Evolutionary conservation across 2,329 filamentous ascomycete species (phyloP).

Genomic region (Cladosporium sp.): DNA sequence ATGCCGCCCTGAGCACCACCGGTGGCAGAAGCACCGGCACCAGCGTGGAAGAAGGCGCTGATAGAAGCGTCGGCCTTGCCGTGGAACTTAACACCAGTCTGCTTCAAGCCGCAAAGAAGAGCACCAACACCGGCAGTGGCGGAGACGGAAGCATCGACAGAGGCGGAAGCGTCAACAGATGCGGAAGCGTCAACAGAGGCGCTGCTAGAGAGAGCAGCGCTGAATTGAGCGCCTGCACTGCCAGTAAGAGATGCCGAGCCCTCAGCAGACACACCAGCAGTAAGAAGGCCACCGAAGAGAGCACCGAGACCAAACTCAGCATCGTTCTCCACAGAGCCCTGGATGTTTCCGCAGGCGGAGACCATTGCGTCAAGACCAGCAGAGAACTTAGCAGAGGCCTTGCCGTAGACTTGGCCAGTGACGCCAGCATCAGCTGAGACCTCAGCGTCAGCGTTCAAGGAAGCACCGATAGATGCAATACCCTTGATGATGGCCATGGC

Average conservation of each 20-base stretch:
- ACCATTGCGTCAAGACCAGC: constrained; percentile 15
- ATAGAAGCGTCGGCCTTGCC: constrained; percentile 1
- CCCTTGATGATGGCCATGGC: constrained; percentile 11
- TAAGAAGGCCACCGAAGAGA: constrained; percentile 15
- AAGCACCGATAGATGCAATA: constrained; percentile 18
- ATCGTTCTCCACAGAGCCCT: constrained; percentile 4
- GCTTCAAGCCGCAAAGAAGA: constrained; percentile 14
- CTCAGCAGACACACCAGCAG: constrained; percentile 8
- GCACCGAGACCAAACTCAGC: constrained; percentile 17
- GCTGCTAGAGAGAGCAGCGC: neutral
- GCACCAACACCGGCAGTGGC: constrained; percentile 13
- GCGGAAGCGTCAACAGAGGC: neutral
- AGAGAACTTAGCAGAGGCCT: constrained; percentile 8
- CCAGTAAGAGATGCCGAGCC: constrained; percentile 1
- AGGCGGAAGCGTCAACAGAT: neutral
- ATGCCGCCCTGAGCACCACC: constrained; percentile 7
- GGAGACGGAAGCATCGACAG: neutral
- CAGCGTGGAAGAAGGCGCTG: constrained; percentile 12
- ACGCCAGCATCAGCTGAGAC: constrained; percentile 5
- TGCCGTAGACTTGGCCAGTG: constrained; percentile 1
- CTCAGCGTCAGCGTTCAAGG: constrained; percentile 7
- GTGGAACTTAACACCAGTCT: constrained; percentile 7
- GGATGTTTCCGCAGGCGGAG: constrained; percentile 10
- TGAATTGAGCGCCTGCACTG: neutral
- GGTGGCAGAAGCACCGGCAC: neutral